Evolutionary conservation across 202 grass and related monocot genomes (phyloP).

Genomic region (Setaria viridis): DNA sequence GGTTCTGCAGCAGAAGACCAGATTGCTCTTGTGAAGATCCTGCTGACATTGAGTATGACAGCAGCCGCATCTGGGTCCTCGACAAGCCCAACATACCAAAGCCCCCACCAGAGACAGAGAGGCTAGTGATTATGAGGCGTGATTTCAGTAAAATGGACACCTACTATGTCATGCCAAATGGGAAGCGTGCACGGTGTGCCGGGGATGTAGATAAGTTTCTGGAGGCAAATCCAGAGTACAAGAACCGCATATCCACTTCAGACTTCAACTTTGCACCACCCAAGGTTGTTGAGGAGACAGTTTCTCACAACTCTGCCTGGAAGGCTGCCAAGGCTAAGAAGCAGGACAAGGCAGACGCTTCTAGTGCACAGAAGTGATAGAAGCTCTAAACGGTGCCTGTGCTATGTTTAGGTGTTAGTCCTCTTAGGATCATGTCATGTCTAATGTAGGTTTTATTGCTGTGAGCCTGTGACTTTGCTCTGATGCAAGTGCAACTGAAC

Average conservation of each 20-base stretch:
- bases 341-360: constrained; percentile 48
- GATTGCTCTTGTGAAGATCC: constrained; percentile 65
- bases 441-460: neutral
- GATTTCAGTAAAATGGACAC: constrained; percentile 89
- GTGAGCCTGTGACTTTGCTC: neutral
- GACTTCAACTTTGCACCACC: constrained; percentile 77
- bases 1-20: constrained; percentile 70
- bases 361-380: constrained; percentile 28
- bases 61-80: constrained; percentile 73
- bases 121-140: constrained; percentile 74
- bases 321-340: constrained; percentile 60
- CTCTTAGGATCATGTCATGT: neutral
- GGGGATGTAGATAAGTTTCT: constrained; percentile 81
- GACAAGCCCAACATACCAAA: constrained; percentile 91
- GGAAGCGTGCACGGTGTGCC: constrained; percentile 63
- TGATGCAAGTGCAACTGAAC: constrained; percentile 14
- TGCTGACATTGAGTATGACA: constrained; percentile 80
- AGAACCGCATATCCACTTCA: constrained; percentile 52
- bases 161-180: constrained; percentile 85
- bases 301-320: constrained; percentile 58
- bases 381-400: constrained; percentile 7
- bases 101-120: constrained; percentile 67
- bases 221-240: constrained; percentile 71
- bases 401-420: constrained; percentile 12
- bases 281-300: constrained; percentile 76